Base-by-base conservation (phyloP, 2,329 filamentous ascomycete species). In the Ascochyta fabae region DNA sequence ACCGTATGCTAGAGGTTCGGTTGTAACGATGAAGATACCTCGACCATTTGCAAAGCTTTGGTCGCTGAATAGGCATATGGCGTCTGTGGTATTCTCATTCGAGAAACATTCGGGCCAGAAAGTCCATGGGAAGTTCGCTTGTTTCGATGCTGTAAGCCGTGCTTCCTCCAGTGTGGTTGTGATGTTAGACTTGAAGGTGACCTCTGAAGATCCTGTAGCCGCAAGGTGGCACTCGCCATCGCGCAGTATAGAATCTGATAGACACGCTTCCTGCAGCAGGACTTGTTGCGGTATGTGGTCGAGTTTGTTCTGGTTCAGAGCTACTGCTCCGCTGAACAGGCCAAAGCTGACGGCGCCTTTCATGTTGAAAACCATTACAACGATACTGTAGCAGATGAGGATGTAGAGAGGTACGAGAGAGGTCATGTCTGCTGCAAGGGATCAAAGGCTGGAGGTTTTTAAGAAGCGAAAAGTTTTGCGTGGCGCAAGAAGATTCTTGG, bases 41-140 rank as follows among this genome's bases (percentile, higher is more conserved):
- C 72, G 61, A 7, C 70, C 70, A 4, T 49, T 53, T 4, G 72
- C 71, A 22, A 75, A 75, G 12, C 47, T 56, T 33, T 71, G 66
- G 39, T 69, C 53, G 39, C 57, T 65, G 56, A 73, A 75, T 31
- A 71, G 62, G 47, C 72, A 75, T 29, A 68, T 64, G 1, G 71
- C 65, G 4, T 70, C 67, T 23, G 57, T 39, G 13, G 54, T 64
- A 19, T 69, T 52, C 9, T 69, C 64, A 26, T 59, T 69, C 1
- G 67, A 59, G 45, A 68, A 74, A 46, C 72, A 74, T 49, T 73
- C 64, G 0, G 72, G 72, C 65, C 66, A 69, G 44, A 67, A 70
- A 0, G 70, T 69, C 72, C 72, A 75, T 2, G 69, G 71, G 35
- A 71, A 72, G 39, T 70, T 47, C 7, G 57, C 44, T 6, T 54